Percentiles rank a stretch among this genome's conserved stretches.
Evolutionary conservation across 2,329 filamentous ascomycete species (phyloP).

Genomic region (Ascocoryne sarcoides): DNA sequence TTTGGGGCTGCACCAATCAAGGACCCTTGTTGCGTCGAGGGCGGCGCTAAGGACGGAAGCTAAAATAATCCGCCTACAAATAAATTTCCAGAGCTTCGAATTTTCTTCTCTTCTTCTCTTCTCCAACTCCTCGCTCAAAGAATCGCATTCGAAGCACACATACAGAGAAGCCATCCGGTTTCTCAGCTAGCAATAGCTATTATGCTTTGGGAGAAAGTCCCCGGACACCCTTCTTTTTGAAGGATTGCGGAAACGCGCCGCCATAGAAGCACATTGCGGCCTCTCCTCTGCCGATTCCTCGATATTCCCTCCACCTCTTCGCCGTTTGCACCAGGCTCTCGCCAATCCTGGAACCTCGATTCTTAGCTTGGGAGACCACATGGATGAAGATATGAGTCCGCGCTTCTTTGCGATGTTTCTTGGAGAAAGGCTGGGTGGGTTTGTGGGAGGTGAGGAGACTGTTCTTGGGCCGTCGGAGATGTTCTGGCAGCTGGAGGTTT

Average conservation of each 20-base stretch:
- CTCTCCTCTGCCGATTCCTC: conserved; percentile 56
- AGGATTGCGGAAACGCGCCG: conserved; percentile 92
- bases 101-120: neutral
- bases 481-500: conserved; percentile 48
- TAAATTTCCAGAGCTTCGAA: neutral
- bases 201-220: conserved; percentile 99
- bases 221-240: conserved; percentile 67
- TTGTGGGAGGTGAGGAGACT: conserved; percentile 33
- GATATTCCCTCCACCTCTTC: conserved; percentile 33
- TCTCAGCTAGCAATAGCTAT: conserved; percentile 31
- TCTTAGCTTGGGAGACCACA: conserved; percentile 36
- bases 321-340: conserved; percentile 28
- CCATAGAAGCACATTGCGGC: conserved; percentile 97
- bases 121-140: conserved; percentile 72
- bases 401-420: conserved; percentile 35
- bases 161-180: conserved; percentile 53
- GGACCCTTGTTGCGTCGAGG: neutral
- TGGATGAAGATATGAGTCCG: conserved; percentile 92
- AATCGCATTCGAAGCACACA: conserved; percentile 99
- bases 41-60: neutral
- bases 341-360: conserved; percentile 24
- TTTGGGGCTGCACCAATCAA: conserved; percentile 3
- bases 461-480: conserved; percentile 32
- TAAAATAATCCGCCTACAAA: neutral
- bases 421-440: conserved; percentile 9